Base-by-base conservation (phyloP, 106 monocot species). In the Dendrobium chrysotoxum region DNA sequence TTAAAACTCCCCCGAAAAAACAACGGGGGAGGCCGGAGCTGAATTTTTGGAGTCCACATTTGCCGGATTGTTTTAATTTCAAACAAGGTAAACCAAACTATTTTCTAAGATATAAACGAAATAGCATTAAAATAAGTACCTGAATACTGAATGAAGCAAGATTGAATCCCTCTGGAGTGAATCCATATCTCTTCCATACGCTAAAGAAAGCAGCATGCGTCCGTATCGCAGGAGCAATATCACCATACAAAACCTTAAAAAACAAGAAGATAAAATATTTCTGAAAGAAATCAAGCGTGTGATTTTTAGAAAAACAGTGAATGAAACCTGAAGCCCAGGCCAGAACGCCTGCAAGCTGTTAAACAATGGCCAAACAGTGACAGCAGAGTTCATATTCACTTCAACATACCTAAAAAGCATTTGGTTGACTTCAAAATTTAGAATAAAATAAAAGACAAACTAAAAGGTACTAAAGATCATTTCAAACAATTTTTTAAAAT, bases 161-260 rank as follows among this genome's bases (percentile, higher is more conserved):
- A 84, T 98, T 98, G 73, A 98, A 98, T 64, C 97, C 97, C 82
- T 98, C 97, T 41, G 97, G 94, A 30, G 94, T 98, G 64, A 94
- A 98, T 2, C 97, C 97, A 85, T 98, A 98, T 81, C 82, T 98
- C 80, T 91, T 94, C 97, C 97, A 98, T 17, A 98, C 97, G 77
- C 95, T 95, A 81, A 95, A 92, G 92, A 98, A 98, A 57, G 97
- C 97, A 89, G 94, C 90, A 85, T 98, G 97, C 12, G 97, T 98
- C 18, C 89, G 86, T 79, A 95, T 84, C 72, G 97, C 97, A 85
- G 94, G 97, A 84, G 88, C 91, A 86, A 98, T 82, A 79, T 98
- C 97, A 75, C 97, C 97, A 85, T 94, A 94, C 85, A 98, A 90
- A 88, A 98, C 97, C 97, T 98, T 92, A 28, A 75, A 90, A 28